These are phyloP conservation scores for Cenchrus americanus DNA, from an alignment of 176 grass and related monocot genomes.

Conservation along the genomic window DNA sequence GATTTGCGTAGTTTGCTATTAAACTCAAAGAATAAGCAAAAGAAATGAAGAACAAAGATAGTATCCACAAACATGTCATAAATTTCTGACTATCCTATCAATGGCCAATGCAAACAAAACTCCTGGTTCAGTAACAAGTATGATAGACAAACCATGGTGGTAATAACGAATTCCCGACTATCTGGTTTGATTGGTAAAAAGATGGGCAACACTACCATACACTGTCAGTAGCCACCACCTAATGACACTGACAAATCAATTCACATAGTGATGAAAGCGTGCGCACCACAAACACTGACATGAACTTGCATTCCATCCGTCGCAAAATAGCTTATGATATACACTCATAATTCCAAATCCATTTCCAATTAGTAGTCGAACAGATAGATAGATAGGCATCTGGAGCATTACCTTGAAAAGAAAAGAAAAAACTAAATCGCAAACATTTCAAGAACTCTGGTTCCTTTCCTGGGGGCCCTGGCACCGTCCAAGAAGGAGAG, in stretches of 20 bases:
- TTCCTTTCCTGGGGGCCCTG: conserved; percentile 28
- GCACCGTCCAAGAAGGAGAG: conserved; percentile 23
- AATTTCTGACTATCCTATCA: background rate
- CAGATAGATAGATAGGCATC: conserved; percentile 21
- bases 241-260: conserved; percentile 6
- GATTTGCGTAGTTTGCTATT: background rate
- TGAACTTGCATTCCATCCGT: conserved; percentile 20
- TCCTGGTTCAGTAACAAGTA: background rate
- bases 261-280: background rate
- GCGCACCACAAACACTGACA: conserved; percentile 13
- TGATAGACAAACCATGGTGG: background rate
- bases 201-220: background rate
- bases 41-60: background rate
- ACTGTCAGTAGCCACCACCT: background rate
- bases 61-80: background rate
- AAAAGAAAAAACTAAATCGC: conserved; percentile 36
- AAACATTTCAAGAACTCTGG: conserved; percentile 35
- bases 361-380: conserved; percentile 39
- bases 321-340: conserved; percentile 42
- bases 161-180: conserved; percentile 5
- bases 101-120: background rate
- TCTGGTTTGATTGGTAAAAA: conserved; percentile 46
- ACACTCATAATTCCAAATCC: conserved; percentile 46
- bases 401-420: conserved; percentile 33
- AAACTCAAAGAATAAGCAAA: background rate